Base-by-base conservation (phyloP, 202 grass and related monocot genomes). In the Setaria italica region DNA sequence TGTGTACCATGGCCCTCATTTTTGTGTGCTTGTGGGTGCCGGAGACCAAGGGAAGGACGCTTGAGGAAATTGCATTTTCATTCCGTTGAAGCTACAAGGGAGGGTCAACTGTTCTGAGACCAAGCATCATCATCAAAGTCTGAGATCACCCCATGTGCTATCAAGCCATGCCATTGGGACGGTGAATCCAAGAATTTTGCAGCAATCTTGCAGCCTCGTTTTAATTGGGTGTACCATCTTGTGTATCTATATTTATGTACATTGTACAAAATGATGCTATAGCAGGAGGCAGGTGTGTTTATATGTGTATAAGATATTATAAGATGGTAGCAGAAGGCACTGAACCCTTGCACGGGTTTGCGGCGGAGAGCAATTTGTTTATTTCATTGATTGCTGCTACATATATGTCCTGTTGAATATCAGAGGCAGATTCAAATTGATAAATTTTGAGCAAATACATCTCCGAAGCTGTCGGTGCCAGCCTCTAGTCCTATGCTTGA, bases 21-120 rank as follows among this genome's bases (percentile, higher is more conserved):
- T 92, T 90, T 17, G 90, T 92, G 77, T 90, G 88, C 70, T 67
- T 88, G 59, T 92, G 90, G 41, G 93, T 92, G 33, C 90, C 92
- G 6, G 93, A 92, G 77, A 95, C 93, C 41, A 92, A 92, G 54
- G 93, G 90, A 41, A 92, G 90, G 30, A 95, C 90, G 0, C 77
- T 92, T 0, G 90, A 92, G 47, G 90, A 95, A 68, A 90, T 90
- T 0, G 88, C 90, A 4, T 90, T 89, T 62, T 90, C 93, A 9
- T 95, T 92, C 86, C 84, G 92, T 68, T 94, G 84, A 85, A 82
- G 46, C 63, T 45, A 74, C 7, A 43, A 58, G 10, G n/a, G 12
- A 19, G 56, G 9, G 6, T 9, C 53, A 78, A 33, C 41, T n/a
- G 33, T 39, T 19, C 11, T 5, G 5, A 33, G 60, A 63, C 60